Percentiles rank a stretch among this genome's conserved stretches.
phyloP scores from a whole-genome alignment of 73 alveolate genomes.

The Stentor roeselii region DNA sequence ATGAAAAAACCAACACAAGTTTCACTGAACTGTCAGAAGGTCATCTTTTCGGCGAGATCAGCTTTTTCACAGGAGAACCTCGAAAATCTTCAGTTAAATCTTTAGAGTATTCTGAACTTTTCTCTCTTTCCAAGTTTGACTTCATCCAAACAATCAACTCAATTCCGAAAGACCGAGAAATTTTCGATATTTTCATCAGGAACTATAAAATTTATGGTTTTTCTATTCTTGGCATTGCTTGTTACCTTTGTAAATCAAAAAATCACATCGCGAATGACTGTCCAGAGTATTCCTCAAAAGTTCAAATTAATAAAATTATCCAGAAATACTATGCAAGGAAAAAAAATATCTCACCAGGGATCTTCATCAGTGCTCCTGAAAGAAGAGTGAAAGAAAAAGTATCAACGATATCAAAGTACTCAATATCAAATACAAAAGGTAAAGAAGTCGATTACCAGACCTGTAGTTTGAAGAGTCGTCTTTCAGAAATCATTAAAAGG shows the following conservation, averaged over 20 bases:
- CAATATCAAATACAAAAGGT: background rate
- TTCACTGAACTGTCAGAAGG: background rate
- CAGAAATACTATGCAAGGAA: background rate
- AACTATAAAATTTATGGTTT: background rate
- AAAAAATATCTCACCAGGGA: background rate
- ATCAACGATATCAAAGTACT: background rate
- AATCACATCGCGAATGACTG: background rate
- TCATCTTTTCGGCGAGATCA: background rate
- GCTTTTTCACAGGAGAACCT: background rate
- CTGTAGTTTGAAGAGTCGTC: no score
- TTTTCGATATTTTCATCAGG: background rate
- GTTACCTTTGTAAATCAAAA: background rate
- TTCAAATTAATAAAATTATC: no score
- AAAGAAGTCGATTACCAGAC: no score
- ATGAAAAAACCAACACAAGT: constrained; percentile 1
- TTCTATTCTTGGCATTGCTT: background rate
- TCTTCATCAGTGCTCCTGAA: background rate
- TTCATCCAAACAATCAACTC: background rate
- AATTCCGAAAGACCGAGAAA: background rate
- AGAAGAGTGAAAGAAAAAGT: background rate
- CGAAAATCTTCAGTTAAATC: background rate
- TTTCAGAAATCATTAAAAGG: no score
- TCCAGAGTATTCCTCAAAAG: background rate
- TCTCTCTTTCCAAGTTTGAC: background rate
- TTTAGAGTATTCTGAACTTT: background rate